Base-by-base conservation (phyloP, 139 green algal species). In the Monoraphidium neglectum region DNA sequence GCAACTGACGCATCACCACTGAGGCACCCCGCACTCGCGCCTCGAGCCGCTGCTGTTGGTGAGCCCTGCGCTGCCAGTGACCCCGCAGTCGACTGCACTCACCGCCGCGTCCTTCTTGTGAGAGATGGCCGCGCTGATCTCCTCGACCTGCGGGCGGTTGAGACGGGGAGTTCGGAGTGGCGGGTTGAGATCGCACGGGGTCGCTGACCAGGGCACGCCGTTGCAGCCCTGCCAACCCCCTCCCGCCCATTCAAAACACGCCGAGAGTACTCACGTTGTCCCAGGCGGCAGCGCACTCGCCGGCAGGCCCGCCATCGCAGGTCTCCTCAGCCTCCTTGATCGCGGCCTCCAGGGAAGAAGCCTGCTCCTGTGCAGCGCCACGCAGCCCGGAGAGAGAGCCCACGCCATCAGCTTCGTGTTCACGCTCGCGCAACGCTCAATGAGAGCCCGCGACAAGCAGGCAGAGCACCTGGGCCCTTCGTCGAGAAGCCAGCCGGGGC, bases 261-360 rank as follows among this genome's bases (percentile, higher is more conserved):
- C n/a, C n/a, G n/a, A n/a, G n/a, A n/a, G n/a, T n/a, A n/a, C 26
- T 37, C 57, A 74, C 65, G 35, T 62, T 59, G 37, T 80, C 82
- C 80, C 76, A 87, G 21, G 82, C 82, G 54, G 76, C 77, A 37
- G 83, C 83, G 54, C 83, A 88, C 59, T 83, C 76, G 23, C 67
- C 76, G 24, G 76, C 54, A 24, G 70, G 57, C 6, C 70, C 72
- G 18, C 62, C 68, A 66, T 78, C 66, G 77, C 83, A 88, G 3
- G 72, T 80, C 13, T 84, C 62, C 59, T 84, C 67, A 21, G 83
- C 83, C 4, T 72, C 74, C 59, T 88, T 74, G 40, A 88, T 86
- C 33, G 83, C 83, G 24, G 64, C 66, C 68, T 88, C 72, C 2
- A 88, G 61, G n/a, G n/a, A n/a, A n/a, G n/a, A n/a, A n/a, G n/a